Conservation (phyloP, 2,329 filamentous ascomycete genomes). For the Trichoderma sp. region DNA sequence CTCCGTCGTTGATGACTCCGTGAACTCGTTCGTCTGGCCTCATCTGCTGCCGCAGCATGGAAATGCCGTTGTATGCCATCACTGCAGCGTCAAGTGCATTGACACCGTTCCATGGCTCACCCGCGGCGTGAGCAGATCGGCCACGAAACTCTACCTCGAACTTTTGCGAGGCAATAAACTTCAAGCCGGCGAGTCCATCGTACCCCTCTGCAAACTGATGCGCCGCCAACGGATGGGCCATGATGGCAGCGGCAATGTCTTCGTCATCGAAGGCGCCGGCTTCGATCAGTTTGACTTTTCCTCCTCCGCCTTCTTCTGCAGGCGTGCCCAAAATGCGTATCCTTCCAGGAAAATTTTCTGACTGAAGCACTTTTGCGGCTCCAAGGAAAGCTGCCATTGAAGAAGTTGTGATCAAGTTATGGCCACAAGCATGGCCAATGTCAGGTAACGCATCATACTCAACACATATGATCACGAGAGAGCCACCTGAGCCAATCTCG, state of each 20-base stretch:
- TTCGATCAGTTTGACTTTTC: background rate
- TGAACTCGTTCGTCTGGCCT: background rate
- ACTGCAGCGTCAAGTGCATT: background rate
- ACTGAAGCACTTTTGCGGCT: background rate
- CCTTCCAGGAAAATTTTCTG: background rate
- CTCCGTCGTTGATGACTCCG: background rate
- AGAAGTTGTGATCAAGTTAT: background rate
- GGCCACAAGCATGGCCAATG: background rate
- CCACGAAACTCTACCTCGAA: background rate
- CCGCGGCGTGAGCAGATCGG: background rate
- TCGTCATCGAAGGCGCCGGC: background rate
- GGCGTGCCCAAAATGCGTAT: background rate
- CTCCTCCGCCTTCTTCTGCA: background rate
- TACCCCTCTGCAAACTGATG: background rate
- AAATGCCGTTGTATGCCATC: background rate
- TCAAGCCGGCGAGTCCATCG: background rate
- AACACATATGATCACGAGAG: background rate
- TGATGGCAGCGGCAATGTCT: background rate
- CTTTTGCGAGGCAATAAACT: background rate
- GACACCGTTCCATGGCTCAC: background rate
- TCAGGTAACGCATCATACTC: background rate
- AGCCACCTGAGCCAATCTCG: background rate
- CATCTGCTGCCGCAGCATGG: background rate
- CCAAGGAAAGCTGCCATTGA: background rate
- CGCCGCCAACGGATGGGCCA: background rate